phyloP scores from a whole-genome alignment of 768 basidiomycete genomes.

The Suillus spraguei region DNA sequence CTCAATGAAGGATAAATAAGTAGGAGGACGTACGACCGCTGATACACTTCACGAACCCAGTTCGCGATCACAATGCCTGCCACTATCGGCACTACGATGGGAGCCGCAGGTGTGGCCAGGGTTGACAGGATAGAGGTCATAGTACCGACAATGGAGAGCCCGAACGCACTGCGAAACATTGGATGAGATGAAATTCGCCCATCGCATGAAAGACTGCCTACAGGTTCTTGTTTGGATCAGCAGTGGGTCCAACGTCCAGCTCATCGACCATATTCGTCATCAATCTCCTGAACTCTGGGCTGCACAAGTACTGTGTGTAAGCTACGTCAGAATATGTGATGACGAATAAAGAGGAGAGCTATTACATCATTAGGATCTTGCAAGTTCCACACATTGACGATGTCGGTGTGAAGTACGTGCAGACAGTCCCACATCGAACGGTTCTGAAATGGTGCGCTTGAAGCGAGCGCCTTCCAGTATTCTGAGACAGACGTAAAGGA shows the following conservation, averaged over 20 bases:
- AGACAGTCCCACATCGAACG: constrained; percentile 12
- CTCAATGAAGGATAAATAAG: background rate
- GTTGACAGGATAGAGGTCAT: background rate
- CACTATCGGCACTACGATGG: constrained; percentile 1
- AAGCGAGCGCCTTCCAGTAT: constrained; percentile 22
- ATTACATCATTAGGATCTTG: constrained; percentile 9
- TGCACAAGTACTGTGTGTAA: background rate
- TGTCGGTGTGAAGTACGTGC: constrained; percentile 21
- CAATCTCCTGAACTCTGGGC: background rate
- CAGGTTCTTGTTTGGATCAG: background rate
- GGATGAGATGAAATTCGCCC: background rate
- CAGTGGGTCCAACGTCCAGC: background rate
- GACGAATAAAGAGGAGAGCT: background rate
- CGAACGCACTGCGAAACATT: background rate
- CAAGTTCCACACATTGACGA: constrained; percentile 25
- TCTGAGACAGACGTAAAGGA: constrained; percentile 6
- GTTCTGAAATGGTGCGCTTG: constrained; percentile 15
- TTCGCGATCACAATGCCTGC: background rate
- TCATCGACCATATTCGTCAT: constrained; percentile 3
- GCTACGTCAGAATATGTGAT: background rate
- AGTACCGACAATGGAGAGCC: background rate
- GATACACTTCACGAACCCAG: constrained; percentile 8
- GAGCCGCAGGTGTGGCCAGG: background rate
- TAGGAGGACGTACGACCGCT: background rate
- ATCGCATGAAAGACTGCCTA: background rate